phyloP scores from a whole-genome alignment of 2,329 filamentous ascomycete species.

The Penicillium sp. region DNA sequence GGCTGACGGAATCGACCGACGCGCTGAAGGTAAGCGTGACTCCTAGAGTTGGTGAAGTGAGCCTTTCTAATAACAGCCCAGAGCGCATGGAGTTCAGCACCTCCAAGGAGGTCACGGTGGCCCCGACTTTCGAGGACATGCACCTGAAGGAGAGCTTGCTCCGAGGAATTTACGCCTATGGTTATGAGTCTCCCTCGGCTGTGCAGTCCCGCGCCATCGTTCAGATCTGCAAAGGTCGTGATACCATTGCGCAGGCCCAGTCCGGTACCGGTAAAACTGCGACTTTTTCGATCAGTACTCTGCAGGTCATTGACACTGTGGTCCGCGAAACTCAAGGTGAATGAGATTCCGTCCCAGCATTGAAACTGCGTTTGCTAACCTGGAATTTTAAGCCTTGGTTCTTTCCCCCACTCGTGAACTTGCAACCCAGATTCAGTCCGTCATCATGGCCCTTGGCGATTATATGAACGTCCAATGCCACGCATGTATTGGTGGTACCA shows the following conservation, averaged over 20 bases:
- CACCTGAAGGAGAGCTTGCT: constrained; percentile 96
- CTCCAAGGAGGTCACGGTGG: constrained; percentile 92
- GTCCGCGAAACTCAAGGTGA: constrained; percentile 81
- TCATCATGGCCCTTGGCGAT: constrained; percentile 96
- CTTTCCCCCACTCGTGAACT: constrained; percentile 94
- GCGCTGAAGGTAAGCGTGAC: constrained; percentile 64
- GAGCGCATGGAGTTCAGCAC: constrained; percentile 98
- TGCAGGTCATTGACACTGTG: constrained; percentile 92
- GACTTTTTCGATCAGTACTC: constrained; percentile 93
- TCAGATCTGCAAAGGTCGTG: constrained; percentile 97
- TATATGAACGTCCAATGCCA: constrained; percentile 99
- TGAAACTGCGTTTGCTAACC: constrained; percentile 4
- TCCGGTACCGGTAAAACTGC: constrained; percentile 97
- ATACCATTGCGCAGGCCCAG: constrained; percentile 97
- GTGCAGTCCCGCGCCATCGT: constrained; percentile 98
- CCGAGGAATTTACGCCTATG: constrained; percentile 96
- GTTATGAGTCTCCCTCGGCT: constrained; percentile 96
- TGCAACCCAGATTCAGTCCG: constrained; percentile 99
- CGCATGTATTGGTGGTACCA: constrained; percentile 98
- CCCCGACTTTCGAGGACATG: constrained; percentile 94
- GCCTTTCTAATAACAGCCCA: constrained; percentile 32
- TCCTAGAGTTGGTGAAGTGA: background rate
- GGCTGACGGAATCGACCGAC: constrained; percentile 91
- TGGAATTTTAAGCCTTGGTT: constrained; percentile 66
- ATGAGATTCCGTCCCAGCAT: background rate